Conservation (phyloP, 768 basidiomycete species). For the Tylopilus balloui region DNA sequence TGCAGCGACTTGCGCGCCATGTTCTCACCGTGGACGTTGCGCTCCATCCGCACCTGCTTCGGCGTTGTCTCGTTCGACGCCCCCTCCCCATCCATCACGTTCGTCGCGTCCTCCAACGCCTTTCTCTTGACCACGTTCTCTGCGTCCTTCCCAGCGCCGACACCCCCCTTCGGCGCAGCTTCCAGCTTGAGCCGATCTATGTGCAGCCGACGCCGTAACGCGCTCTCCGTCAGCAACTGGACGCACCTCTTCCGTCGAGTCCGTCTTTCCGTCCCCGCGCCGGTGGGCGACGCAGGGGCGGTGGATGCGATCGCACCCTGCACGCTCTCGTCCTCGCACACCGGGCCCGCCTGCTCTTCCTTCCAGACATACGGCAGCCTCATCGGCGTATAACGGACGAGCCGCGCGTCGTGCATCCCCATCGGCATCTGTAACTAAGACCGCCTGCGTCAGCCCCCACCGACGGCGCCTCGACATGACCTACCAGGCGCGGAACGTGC, state of each 20-base stretch:
- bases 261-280: not conserved
- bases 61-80: conserved; percentile 1
- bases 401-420: conserved; percentile 13
- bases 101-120: conserved; percentile 16
- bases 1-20: not conserved
- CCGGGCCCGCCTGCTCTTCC: conserved; percentile 1
- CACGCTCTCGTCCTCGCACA: not conserved
- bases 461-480: not conserved
- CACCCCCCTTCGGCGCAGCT: not conserved
- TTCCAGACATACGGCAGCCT: conserved; percentile 15
- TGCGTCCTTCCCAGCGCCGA: not conserved
- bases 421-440: conserved; percentile 13
- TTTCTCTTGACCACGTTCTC: conserved; percentile 8
- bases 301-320: not conserved
- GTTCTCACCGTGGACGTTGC: conserved; percentile 9
- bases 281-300: not conserved
- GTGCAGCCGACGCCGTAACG: conserved; percentile 16
- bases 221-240: conserved; percentile 18
- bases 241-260: conserved; percentile 18
- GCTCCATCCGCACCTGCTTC: conserved; percentile 8
- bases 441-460: conserved; percentile 1
- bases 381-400: conserved; percentile 17
- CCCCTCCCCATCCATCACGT: not conserved
- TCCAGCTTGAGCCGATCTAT: conserved; percentile 7
- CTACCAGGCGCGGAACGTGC: conserved; percentile 17